Evolutionary conservation across 495 filamentous ascomycete genomes (phyloP).

Genomic region (Hypoxylon crocopeplum): DNA sequence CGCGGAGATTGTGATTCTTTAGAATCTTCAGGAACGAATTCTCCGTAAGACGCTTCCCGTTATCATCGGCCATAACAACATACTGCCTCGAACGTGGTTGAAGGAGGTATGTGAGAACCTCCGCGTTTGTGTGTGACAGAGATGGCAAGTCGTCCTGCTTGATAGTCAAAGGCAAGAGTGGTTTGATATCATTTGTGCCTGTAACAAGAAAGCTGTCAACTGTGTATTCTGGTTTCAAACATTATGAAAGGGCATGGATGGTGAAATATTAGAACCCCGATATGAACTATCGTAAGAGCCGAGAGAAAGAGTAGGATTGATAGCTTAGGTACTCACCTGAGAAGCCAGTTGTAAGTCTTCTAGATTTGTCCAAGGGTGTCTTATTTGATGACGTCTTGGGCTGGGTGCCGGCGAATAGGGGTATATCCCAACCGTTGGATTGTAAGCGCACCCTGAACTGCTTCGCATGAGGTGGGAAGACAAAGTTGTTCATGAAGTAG

Average conservation of each 20-base stretch:
- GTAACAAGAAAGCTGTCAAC: conserved; percentile 9
- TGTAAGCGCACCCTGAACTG: conserved; percentile 59
- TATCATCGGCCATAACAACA: conserved; percentile 37
- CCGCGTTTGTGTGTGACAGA: conserved; percentile 57
- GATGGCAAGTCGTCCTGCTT: conserved; percentile 55
- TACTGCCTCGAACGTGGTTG: conserved; percentile 49
- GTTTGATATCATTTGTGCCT: conserved; percentile 59
- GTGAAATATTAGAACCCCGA: too few relatives aligned
- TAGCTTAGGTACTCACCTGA: conserved; percentile 7
- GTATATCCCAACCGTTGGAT: conserved; percentile 61
- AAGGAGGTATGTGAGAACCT: conserved; percentile 59
- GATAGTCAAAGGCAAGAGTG: conserved; percentile 57
- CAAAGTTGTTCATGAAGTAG: conserved; percentile 60
- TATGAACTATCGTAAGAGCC: too few relatives aligned
- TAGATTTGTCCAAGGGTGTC: neutral
- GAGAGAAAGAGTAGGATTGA: too few relatives aligned
- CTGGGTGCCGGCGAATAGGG: conserved; percentile 31
- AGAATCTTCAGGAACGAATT: conserved; percentile 46
- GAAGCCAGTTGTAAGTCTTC: conserved; percentile 55
- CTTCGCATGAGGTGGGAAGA: conserved; percentile 60
- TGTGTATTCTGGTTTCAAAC: too few relatives aligned
- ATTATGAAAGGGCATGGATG: too few relatives aligned
- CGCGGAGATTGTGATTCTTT: conserved; percentile 39
- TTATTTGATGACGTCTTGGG: conserved; percentile 3
- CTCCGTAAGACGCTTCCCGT: conserved; percentile 45